A percentile compares a stretch with the other conserved stretches of the same genome.
phyloP scores from a whole-genome alignment of 495 filamentous ascomycete genomes.

The Trichoderma reesei region DNA sequence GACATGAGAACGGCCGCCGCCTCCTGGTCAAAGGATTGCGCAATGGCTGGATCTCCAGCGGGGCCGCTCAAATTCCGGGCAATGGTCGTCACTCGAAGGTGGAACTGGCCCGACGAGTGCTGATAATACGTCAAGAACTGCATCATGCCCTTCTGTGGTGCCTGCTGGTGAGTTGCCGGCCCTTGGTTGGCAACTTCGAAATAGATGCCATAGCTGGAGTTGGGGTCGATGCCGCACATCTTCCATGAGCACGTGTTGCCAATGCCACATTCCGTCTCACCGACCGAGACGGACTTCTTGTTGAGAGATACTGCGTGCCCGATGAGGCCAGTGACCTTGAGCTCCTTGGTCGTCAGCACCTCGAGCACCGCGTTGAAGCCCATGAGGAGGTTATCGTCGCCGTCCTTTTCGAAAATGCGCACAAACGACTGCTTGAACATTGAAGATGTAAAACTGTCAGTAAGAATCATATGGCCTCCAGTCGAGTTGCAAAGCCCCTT shows the following conservation, averaged over 20 bases:
- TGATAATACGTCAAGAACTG: slow-evolving; percentile 99
- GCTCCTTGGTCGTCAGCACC: slow-evolving; percentile 93
- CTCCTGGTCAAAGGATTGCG: slow-evolving; percentile 97
- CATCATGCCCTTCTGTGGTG: slow-evolving; percentile 88
- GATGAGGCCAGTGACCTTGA: slow-evolving; percentile 97
- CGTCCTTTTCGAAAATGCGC: slow-evolving; percentile 95
- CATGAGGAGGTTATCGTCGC: slow-evolving; percentile 88
- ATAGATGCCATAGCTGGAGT: slow-evolving; percentile 89
- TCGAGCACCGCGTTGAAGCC: slow-evolving; percentile 97
- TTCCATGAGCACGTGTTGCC: slow-evolving; percentile 99
- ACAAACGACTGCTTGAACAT: slow-evolving; percentile 99
- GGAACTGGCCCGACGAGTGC: slow-evolving; percentile 90
- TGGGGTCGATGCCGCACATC: slow-evolving; percentile 96
- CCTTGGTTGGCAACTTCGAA: slow-evolving; percentile 97
- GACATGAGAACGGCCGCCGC: slow-evolving; percentile 97
- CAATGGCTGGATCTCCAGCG: slow-evolving; percentile 91
- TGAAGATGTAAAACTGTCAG: slow-evolving; percentile 97
- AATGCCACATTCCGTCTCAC: slow-evolving; percentile 96
- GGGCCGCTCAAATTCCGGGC: slow-evolving; percentile 87
- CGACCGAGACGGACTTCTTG: slow-evolving; percentile 95
- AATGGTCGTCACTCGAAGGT: slow-evolving; percentile 90
- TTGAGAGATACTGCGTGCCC: slow-evolving; percentile 93
- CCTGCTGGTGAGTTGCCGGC: slow-evolving; percentile 73
- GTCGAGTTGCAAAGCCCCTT: slow-evolving; percentile 95
- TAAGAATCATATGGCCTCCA: slow-evolving; percentile 96